Base-by-base conservation (phyloP, 1,284 basidiomycete genomes). In the Cerrena zonata region DNA sequence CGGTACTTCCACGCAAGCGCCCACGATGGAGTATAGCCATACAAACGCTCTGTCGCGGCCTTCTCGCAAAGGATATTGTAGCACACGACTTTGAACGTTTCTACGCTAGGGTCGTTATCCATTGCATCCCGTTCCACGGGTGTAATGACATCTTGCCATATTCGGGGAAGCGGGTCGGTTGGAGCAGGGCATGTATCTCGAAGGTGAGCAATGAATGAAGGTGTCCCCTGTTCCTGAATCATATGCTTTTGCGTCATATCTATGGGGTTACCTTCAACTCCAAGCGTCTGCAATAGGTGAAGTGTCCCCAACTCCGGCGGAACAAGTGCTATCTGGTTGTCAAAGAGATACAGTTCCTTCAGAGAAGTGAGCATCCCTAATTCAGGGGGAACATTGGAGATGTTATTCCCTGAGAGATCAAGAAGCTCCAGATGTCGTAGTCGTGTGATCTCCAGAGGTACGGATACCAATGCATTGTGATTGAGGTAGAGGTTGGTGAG, bases 1-100 rank as follows among this genome's bases (percentile, higher is more conserved):
- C 96, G 83, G 67, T 96, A 98, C 40, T 89, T 84, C 96, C 96
- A 99, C 38, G 83, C 78, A 34, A 99, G 75, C 0, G 96, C 96
- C 94, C 95, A 98, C 4, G 86, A 80, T 1, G 96, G 95, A 0
- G 95, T 98, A 70, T 99, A 99, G 10, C 93, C 94, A 69, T 99
- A 99, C 69, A 97, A 74, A 56, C 84, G 78, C 60, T 88, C 82
- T 22, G 95, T 95, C 15, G 96, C 96, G 63, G 84, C 90, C 64
- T 84, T 83, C 63, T 95, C 91, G 69, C 92, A 96, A 12, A 99
- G 82, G 56, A 98, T 94, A 69, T 99, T 99, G 78, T 95, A 98
- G 63, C 80, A 89, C 38, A 98, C 73, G 24, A 91, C 79, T 51
- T 83, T 89, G 71, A 97, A 88, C 5, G 82, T 82, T 68, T 90